Percentiles rank a stretch among this genome's conserved stretches.
phyloP scores from a whole-genome alignment of 148 eudicot species.

The Silene latifolia region DNA sequence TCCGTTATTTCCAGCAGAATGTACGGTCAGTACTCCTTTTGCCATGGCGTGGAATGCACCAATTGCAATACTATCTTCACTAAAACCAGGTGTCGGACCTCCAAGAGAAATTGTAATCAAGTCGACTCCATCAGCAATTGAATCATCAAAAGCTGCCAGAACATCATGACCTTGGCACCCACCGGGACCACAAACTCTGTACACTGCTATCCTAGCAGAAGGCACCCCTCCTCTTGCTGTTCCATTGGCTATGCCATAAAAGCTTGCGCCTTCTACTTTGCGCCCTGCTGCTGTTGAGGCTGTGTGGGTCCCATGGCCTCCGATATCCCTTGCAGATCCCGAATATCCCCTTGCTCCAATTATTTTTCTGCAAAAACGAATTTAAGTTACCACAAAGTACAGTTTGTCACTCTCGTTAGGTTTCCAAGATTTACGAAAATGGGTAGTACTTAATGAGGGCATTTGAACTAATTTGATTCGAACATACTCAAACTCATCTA shows the following conservation, averaged over 20 bases:
- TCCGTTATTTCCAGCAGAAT: constrained; percentile 36
- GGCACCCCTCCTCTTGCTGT: constrained; percentile 53
- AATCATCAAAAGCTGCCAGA: constrained; percentile 50
- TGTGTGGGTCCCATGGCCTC: constrained; percentile 58
- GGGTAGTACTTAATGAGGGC: no score
- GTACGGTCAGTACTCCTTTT: constrained; percentile 39
- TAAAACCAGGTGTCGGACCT: neutral
- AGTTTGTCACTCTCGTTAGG: no score
- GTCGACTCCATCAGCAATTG: constrained; percentile 65
- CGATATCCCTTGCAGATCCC: constrained; percentile 28
- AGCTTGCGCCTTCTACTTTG: constrained; percentile 25
- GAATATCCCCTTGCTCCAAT: constrained; percentile 42
- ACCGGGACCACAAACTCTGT: constrained; percentile 30
- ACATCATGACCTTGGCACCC: constrained; percentile 19
- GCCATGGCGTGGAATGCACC: constrained; percentile 41
- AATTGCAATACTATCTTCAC: constrained; percentile 27
- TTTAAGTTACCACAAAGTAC: neutral
- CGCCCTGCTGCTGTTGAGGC: constrained; percentile 59
- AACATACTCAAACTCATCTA: no score
- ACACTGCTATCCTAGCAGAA: constrained; percentile 45
- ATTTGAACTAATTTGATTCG: no score
- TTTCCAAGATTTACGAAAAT: no score
- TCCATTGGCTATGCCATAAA: constrained; percentile 38
- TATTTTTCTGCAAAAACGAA: constrained; percentile 37
- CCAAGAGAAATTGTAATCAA: constrained; percentile 42